Evolutionary conservation across 2,329 filamentous ascomycete species (phyloP).

Genomic region (Mycogone perniciosa): DNA sequence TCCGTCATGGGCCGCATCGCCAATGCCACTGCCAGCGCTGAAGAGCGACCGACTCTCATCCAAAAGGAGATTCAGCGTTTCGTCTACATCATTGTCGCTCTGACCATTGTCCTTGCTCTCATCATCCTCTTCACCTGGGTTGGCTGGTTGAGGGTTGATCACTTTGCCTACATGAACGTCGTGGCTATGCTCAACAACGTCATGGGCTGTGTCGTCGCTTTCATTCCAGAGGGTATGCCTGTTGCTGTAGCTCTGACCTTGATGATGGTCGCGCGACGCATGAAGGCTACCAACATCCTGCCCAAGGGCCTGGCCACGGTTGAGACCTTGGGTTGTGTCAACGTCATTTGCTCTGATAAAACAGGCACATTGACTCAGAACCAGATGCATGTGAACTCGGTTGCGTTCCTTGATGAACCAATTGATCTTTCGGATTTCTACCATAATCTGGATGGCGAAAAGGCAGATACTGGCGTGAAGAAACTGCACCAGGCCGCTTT

Average conservation of each 20-base stretch:
- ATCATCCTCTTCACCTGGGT: slow-evolving; percentile 41
- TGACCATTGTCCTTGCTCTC: slow-evolving; percentile 33
- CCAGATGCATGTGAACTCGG: slow-evolving; percentile 37
- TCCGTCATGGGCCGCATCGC: slow-evolving; percentile 38
- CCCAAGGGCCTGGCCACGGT: slow-evolving; percentile 37
- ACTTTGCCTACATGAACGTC: slow-evolving; percentile 34
- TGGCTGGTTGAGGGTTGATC: slow-evolving; percentile 33
- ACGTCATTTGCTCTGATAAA: slow-evolving; percentile 38
- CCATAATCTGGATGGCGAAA: slow-evolving; percentile 13
- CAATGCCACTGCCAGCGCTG: slow-evolving; percentile 29
- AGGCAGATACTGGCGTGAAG: slow-evolving; percentile 11
- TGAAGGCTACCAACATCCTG: slow-evolving; percentile 37
- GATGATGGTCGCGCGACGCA: slow-evolving; percentile 36
- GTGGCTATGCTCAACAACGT: slow-evolving; percentile 40
- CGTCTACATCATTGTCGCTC: slow-evolving; percentile 34
- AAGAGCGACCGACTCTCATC: slow-evolving; percentile 34
- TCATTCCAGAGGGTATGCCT: slow-evolving; percentile 36
- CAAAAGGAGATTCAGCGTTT: slow-evolving; percentile 39
- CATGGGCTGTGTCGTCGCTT: slow-evolving; percentile 37
- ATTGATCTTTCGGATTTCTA: slow-evolving; percentile 23
- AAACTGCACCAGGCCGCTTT: slow-evolving; percentile 25
- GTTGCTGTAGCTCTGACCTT: slow-evolving; percentile 34
- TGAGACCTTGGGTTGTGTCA: slow-evolving; percentile 38
- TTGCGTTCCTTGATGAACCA: slow-evolving; percentile 30
- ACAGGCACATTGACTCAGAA: slow-evolving; percentile 39